phyloP scores from a whole-genome alignment of 495 filamentous ascomycete species.

The Rostrohypoxylon terebratum region DNA sequence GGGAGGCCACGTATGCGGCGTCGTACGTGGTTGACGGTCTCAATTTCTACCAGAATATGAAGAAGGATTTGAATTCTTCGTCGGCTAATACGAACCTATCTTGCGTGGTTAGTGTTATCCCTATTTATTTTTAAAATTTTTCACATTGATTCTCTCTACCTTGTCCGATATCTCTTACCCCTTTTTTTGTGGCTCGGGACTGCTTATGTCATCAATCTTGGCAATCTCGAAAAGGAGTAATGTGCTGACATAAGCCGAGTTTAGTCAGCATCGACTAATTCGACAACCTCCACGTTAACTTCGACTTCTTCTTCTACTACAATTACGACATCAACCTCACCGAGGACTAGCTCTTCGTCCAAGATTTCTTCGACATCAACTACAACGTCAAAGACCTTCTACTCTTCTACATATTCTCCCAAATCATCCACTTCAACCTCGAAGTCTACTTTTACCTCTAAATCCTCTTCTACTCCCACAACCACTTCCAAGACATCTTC shows the following conservation, averaged over 20 bases:
- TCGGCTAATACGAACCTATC: slow-evolving; percentile 32
- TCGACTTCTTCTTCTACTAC: too few species aligned
- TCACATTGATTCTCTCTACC: neutral
- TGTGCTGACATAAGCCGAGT: neutral
- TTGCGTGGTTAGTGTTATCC: slow-evolving; percentile 16
- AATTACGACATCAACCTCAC: too few species aligned
- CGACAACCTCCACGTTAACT: slow-evolving; percentile 5
- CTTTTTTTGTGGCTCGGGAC: neutral
- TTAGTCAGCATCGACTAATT: neutral
- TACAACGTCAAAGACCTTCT: neutral
- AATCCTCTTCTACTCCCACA: neutral
- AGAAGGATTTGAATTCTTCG: slow-evolving; percentile 46
- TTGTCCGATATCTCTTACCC: neutral
- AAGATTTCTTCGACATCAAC: neutral
- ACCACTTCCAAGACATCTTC: neutral
- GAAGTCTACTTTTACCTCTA: neutral
- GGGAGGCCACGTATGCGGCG: slow-evolving; percentile 71
- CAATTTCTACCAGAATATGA: slow-evolving; percentile 58
- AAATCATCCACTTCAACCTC: slow-evolving; percentile 3
- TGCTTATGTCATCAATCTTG: neutral
- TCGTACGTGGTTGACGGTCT: slow-evolving; percentile 59
- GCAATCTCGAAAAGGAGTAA: neutral
- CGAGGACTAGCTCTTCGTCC: neutral
- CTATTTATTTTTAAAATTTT: neutral
- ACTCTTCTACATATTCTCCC: neutral